These are phyloP conservation scores for Sarcomyxa edulis DNA, from an alignment of 768 basidiomycete species.

Conservation along the genomic window DNA sequence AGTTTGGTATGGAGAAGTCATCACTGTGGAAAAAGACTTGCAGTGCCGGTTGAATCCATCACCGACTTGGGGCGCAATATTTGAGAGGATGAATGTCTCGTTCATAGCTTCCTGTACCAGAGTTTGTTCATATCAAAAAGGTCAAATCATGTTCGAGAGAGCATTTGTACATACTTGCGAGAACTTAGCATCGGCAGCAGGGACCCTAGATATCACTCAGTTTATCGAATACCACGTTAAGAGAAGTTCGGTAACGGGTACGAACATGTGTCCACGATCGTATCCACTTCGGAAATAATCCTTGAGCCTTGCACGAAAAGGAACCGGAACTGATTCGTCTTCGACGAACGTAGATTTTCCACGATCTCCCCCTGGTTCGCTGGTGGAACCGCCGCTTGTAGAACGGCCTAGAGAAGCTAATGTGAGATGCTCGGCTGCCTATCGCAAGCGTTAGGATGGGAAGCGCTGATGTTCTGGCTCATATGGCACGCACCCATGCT, in stretches of 20 bases:
- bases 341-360: constrained; percentile 76
- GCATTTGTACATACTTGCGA: constrained; percentile 71
- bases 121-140: neutral
- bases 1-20: neutral
- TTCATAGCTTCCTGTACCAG: constrained; percentile 75
- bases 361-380: constrained; percentile 56
- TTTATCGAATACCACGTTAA: neutral
- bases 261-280: constrained; percentile 95
- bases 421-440: constrained; percentile 97
- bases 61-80: constrained; percentile 98
- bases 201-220: constrained; percentile 64
- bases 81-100: constrained; percentile 91
- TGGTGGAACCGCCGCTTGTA: constrained; percentile 16
- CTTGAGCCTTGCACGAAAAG: constrained; percentile 77
- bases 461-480: neutral
- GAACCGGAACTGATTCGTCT: constrained; percentile 69
- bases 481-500: constrained; percentile 65
- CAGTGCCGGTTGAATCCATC: constrained; percentile 97
- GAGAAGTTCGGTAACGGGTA: too few relatives aligned
- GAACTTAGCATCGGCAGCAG: constrained; percentile 91
- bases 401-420: constrained; percentile 64
- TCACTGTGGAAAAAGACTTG: constrained; percentile 40
- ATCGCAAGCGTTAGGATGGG: neutral
- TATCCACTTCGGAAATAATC: constrained; percentile 95
- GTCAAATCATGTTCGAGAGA: neutral